These are phyloP conservation scores for Saccharomycopsis hybrid DNA, from an alignment of 1,139 yeast genomes.

Conservation along the genomic window DNA sequence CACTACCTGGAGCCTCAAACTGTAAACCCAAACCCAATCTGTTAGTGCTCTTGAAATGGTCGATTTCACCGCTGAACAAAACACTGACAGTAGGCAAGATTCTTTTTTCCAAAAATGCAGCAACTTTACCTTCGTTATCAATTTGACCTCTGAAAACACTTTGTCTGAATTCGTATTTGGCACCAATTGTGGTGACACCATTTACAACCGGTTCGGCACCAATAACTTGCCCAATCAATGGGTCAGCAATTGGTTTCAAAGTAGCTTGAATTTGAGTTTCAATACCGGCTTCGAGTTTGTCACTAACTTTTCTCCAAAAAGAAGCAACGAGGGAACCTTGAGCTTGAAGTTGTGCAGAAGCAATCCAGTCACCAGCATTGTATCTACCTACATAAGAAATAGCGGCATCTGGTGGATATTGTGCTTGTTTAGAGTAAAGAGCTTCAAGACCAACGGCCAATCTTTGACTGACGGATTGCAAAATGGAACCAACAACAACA, in stretches of 20 bases:
- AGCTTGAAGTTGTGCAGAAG: slow-evolving; percentile 90
- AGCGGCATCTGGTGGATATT: slow-evolving; percentile 86
- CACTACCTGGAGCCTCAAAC: slow-evolving; percentile 79
- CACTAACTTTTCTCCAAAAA: slow-evolving; percentile 90
- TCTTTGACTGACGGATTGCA: slow-evolving; percentile 82
- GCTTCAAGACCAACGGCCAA: slow-evolving; percentile 91
- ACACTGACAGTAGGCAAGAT: slow-evolving; percentile 87
- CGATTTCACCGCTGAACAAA: slow-evolving; percentile 89
- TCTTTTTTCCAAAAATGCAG: slow-evolving; percentile 88
- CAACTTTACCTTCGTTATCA: slow-evolving; percentile 86
- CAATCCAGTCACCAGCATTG: slow-evolving; percentile 76
- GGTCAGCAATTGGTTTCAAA: slow-evolving; percentile 73
- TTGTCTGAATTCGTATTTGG: slow-evolving; percentile 97
- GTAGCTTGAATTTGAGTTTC: slow-evolving; percentile 84
- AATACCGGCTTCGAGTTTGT: slow-evolving; percentile 93
- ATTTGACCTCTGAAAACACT: slow-evolving; percentile 93
- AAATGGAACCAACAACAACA: slow-evolving; percentile 83
- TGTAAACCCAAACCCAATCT: slow-evolving; percentile 92
- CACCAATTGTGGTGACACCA: slow-evolving; percentile 91
- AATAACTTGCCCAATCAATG: slow-evolving; percentile 75
- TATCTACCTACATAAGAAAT: slow-evolving; percentile 89
- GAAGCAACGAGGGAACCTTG: slow-evolving; percentile 87
- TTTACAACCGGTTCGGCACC: slow-evolving; percentile 78
- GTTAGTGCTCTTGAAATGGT: slow-evolving; percentile 78
- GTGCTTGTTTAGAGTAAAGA: slow-evolving; percentile 75